Evolutionary conservation across 2,329 filamentous ascomycete species (phyloP), one percentile per base, ranked within the genome.

Genomic region (Aspergillus awamori): DNA sequence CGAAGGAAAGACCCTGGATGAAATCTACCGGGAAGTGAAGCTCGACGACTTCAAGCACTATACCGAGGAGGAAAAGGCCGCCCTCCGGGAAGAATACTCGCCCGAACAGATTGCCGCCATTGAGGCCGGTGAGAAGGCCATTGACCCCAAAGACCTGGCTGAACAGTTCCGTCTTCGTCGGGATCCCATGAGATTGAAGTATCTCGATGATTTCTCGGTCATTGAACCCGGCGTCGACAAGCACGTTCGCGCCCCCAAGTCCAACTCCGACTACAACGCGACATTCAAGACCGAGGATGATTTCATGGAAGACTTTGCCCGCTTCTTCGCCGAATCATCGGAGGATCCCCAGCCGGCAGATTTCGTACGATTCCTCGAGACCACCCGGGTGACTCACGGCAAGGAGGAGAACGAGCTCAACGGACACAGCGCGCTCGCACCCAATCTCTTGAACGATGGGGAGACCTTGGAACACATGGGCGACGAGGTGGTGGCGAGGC

Each of bases 191-290:
- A 82, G 83, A 57, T 80, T 93, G 53, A 82, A 86, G 63, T 95
- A 96, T 76, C 79, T 94, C 58, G 93, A 97, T 74, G 92, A 96
- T 76, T 90, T 97, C 71, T 86, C 89, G 62, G 84, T 85, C 60
- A 84, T 94, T 65, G 86, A 92, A 71, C 91, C 92, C 57, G 83
- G 91, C 53, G 85, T 95, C 63, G 94, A 98, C 80, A 85, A 89
- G 73, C 86, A 80, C 81, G 75, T 84, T 79, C 67, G 82, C 78
- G 75, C 79, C 60, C 79, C 76, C 51, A 76, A 78, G 73, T 78
- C 75, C 59, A 83, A 83, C 70, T 83, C 82, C 70, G 81, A 85
- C 67, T 82, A 86, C 58, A 80, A 82, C 54, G 82, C 87, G 63
- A 79, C 84, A 63, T 84, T 89, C 77, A 88, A 89, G 77, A 82